Base-by-base conservation (phyloP, 2,329 filamentous ascomycete species). In the Metarhizium guizhouense region DNA sequence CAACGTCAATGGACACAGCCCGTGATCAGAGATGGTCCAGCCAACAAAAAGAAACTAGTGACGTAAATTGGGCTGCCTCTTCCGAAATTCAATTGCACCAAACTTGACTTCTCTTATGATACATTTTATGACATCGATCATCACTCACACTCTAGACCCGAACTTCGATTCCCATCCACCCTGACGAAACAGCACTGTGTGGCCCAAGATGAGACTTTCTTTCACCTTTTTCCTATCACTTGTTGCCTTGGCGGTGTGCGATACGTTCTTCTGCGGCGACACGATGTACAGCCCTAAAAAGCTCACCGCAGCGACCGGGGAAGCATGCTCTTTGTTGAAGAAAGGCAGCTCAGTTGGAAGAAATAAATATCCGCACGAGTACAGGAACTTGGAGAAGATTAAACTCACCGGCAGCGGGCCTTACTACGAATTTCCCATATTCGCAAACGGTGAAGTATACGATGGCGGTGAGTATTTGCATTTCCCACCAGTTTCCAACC, bases 361-460 rank as follows among this genome's bases (percentile, higher is more conserved):
- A 54, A 63, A 59, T 14, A 56, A 30, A 42, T 84, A 85, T 66
- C 82, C 82, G 0, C 82, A 85, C 65, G 68, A 68, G 40, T 85
- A 82, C 71, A 78, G 83, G 67, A 79, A 85, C 72, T 78, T 78
- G 61, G 83, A 86, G 64, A 82, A 80, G 18, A 86, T 87, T 65
- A 68, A 73, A 45, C 86, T 87, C 66, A 56, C 61, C n/a, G 60
- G 73, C 2, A 59, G 65, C 3, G 81, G 80, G 0, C 81, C 82
- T 0, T 87, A 82, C 65, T 78, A 84, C 58, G 84, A 87, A 67
- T 87, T 85, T 67, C 84, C 84, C 1, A 74, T 87, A 54, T 60
- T 79, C 63, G 69, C 66, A 14, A 77, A 74, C 13, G 57, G 57
- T 16, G 76, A 75, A 20, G 61, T 77, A 2, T 86, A 84, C 65